A percentile compares a stretch with the other conserved stretches of the same genome.
Conservation (phyloP, 2,329 filamentous ascomycete genomes). For the Colletotrichum sansevieriae region DNA sequence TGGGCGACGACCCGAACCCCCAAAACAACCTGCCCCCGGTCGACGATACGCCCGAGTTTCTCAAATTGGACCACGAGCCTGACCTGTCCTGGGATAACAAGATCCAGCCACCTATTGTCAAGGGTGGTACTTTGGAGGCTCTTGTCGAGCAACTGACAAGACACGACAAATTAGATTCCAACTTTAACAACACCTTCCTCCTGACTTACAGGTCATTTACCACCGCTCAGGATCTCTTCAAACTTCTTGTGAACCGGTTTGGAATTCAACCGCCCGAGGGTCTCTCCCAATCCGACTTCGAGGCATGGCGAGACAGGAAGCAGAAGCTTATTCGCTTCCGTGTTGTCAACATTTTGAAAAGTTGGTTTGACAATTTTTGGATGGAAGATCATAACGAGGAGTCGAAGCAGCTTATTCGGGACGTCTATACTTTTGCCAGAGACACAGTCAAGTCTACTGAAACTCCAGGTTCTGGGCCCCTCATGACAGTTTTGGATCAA, state of each 20-base stretch:
- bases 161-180: slow-evolving; percentile 94
- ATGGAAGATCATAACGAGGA: slow-evolving; percentile 93
- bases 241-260: slow-evolving; percentile 91
- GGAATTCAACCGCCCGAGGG: slow-evolving; percentile 91
- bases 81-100: slow-evolving; percentile 94
- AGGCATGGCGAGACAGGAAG: slow-evolving; percentile 92
- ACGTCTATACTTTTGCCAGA: slow-evolving; percentile 90
- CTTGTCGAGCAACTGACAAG: slow-evolving; percentile 95
- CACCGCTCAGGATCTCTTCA: slow-evolving; percentile 88
- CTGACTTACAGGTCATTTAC: slow-evolving; percentile 98
- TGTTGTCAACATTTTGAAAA: slow-evolving; percentile 97
- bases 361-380: slow-evolving; percentile 99
- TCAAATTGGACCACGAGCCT: slow-evolving; percentile 87
- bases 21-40: slow-evolving; percentile 61
- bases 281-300: slow-evolving; percentile 80
- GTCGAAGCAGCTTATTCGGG: slow-evolving; percentile 85
- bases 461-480: slow-evolving; percentile 85
- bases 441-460: slow-evolving; percentile 94
- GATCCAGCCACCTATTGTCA: slow-evolving; percentile 79
- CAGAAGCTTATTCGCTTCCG: slow-evolving; percentile 96
- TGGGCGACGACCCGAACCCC: slow-evolving; percentile 73
- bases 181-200: slow-evolving; percentile 97
- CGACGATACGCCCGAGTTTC: slow-evolving; percentile 86
- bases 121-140: slow-evolving; percentile 89
- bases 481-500: slow-evolving; percentile 91